These are phyloP conservation scores for Colletotrichum cuscutae DNA, from an alignment of 2,329 filamentous ascomycete genomes.

Conservation along the genomic window DNA sequence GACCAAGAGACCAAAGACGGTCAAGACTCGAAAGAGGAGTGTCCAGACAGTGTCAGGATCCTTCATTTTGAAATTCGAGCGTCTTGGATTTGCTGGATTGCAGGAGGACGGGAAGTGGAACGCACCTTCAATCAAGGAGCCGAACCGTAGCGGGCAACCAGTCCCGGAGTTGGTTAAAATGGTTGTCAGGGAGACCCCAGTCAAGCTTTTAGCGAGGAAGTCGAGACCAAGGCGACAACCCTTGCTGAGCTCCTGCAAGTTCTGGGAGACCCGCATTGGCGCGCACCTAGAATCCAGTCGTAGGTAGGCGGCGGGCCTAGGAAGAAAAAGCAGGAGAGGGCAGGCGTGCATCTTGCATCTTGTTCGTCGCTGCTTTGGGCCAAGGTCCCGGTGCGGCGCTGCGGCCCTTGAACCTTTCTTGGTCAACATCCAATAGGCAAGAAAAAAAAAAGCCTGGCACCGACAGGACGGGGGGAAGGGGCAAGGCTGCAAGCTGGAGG, in stretches of 20 bases:
- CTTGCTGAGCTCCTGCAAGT: constrained; percentile 14
- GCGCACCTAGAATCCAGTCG: constrained; percentile 7
- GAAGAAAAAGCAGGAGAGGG: neutral
- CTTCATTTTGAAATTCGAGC: neutral
- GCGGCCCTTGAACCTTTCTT: neutral
- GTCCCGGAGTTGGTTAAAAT: constrained; percentile 11
- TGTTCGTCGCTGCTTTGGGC: neutral
- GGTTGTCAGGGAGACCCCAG: constrained; percentile 33
- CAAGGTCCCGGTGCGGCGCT: neutral
- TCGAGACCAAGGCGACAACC: constrained; percentile 32
- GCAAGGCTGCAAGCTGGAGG: neutral
- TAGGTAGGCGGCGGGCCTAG: neutral
- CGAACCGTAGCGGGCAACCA: constrained; percentile 31
- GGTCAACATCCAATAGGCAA: neutral
- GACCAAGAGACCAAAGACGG: constrained; percentile 1
- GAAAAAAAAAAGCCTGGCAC: neutral
- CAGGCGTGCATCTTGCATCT: neutral
- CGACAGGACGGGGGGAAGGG: neutral
- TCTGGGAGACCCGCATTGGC: constrained; percentile 27
- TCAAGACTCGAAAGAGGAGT: neutral
- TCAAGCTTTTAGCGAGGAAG: constrained; percentile 14
- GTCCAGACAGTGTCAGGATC: constrained; percentile 12
- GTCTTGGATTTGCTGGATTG: constrained; percentile 23
- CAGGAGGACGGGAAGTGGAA: constrained; percentile 27
- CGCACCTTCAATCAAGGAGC: constrained; percentile 10